Base-by-base conservation (phyloP, 495 filamentous ascomycete species). In the Penicillium angulare region DNA sequence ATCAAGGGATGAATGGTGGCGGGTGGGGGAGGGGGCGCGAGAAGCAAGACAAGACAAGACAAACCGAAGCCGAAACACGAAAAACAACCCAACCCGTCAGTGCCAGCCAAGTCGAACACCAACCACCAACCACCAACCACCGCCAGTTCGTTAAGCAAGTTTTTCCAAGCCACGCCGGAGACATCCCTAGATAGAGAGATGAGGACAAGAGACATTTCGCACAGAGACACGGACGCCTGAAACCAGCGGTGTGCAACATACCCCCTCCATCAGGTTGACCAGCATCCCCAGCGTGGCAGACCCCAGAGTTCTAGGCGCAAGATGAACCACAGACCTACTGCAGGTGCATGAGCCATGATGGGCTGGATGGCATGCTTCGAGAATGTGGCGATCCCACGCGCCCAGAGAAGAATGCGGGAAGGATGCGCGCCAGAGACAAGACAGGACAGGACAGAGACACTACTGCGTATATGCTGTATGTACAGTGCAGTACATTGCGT, bases 371-470 rank as follows among this genome's bases (percentile, higher is more conserved):
- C 39, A 60, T 57, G 48, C 53, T 63, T 60, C 60, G 57, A 60
- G 60, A 63, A 63, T 55, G 60, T 53, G 47, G 56, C 43, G 33
- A 32, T 33, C 31, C 39, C 49, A 47, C 36, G 40, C 45, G 40
- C 27, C 16, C 16, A 31, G 23, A 36, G 8, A 43, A 18, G 16
- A 31, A 46, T 47, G 24, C 34, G 41, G 27, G 29, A 24, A 8
- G n/a, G n/a, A n/a, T n/a, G n/a, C n/a, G n/a, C n/a, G n/a, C n/a
- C n/a, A n/a, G n/a, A n/a, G n/a, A n/a, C n/a, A n/a, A n/a, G n/a
- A n/a, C n/a, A 4, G 35, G 18, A 26, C n/a, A 9, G 16, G 21
- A 27, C 9, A 40, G 47, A 41, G 36, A 42, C 47, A 20, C n/a
- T n/a, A n/a, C n/a, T n/a, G n/a, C n/a, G n/a, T n/a, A n/a, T n/a